Evolutionary conservation across 768 basidiomycete species (phyloP).

Genomic region (Suillus plorans): DNA sequence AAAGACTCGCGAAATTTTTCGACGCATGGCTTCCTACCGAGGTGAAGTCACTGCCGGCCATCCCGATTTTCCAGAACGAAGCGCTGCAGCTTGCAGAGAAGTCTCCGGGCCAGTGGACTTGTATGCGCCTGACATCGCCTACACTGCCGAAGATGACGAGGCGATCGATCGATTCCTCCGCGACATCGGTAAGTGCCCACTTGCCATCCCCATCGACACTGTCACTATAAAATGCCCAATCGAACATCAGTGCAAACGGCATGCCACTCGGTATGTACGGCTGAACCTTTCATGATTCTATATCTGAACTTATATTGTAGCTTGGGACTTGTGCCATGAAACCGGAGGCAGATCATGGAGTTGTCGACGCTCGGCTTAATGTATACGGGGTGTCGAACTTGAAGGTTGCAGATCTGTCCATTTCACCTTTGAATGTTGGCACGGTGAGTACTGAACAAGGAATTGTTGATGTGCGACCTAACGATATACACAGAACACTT

Average conservation of each 20-base stretch:
- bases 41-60: slow-evolving; percentile 31
- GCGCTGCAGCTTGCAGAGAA: slow-evolving; percentile 26
- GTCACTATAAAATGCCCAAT: background rate
- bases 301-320: slow-evolving; percentile 33
- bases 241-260: slow-evolving; percentile 25
- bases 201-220: background rate
- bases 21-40: slow-evolving; percentile 43
- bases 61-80: slow-evolving; percentile 26
- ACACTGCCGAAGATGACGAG: slow-evolving; percentile 34
- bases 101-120: slow-evolving; percentile 20
- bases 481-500: slow-evolving; percentile 19
- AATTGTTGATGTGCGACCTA: background rate
- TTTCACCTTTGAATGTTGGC: slow-evolving; percentile 38
- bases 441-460: slow-evolving; percentile 22
- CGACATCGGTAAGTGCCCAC: slow-evolving; percentile 13
- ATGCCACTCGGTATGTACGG: slow-evolving; percentile 31
- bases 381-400: slow-evolving; percentile 60
- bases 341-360: slow-evolving; percentile 53
- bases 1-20: slow-evolving; percentile 23
- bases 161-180: slow-evolving; percentile 31
- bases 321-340: slow-evolving; percentile 72
- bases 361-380: slow-evolving; percentile 58
- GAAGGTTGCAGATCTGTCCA: slow-evolving; percentile 57
- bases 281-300: background rate
- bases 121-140: slow-evolving; percentile 29